Evolutionary conservation across 2,329 filamentous ascomycete species (phyloP).

Genomic region (Pyricularia sp.): DNA sequence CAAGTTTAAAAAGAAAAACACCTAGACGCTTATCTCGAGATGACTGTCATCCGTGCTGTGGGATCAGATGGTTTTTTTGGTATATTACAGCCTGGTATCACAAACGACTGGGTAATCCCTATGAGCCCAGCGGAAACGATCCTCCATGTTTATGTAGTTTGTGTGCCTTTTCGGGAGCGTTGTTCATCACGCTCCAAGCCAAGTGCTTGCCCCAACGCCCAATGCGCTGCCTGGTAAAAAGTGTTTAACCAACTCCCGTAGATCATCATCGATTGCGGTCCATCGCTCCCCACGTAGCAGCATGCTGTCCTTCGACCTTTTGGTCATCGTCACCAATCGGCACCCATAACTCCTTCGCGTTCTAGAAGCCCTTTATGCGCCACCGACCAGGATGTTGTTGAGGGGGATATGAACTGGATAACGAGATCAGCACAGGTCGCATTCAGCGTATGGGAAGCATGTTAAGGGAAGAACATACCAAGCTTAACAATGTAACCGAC

Average conservation of each 20-base stretch:
- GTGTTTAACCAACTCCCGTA: not conserved
- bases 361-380: conserved; percentile 32
- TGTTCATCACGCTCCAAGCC: not conserved
- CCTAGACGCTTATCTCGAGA: not conserved
- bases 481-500: conserved; percentile 61
- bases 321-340: not conserved
- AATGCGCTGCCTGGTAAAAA: not conserved
- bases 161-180: not conserved
- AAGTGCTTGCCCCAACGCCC: not conserved
- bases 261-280: not conserved
- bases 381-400: conserved; percentile 57
- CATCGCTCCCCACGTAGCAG: not conserved
- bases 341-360: not conserved
- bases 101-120: not conserved
- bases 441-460: not conserved
- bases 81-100: not conserved
- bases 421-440: not conserved
- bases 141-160: not conserved
- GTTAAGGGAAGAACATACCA: conserved; percentile 26
- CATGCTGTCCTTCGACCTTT: not conserved
- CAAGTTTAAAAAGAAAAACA: not conserved
- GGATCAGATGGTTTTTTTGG: not conserved
- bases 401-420: conserved; percentile 51
- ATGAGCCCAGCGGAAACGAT: not conserved
- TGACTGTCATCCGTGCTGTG: not conserved